phyloP scores from a whole-genome alignment of 805 yeast species.

The Wickerhamomyces strasburgensis region DNA sequence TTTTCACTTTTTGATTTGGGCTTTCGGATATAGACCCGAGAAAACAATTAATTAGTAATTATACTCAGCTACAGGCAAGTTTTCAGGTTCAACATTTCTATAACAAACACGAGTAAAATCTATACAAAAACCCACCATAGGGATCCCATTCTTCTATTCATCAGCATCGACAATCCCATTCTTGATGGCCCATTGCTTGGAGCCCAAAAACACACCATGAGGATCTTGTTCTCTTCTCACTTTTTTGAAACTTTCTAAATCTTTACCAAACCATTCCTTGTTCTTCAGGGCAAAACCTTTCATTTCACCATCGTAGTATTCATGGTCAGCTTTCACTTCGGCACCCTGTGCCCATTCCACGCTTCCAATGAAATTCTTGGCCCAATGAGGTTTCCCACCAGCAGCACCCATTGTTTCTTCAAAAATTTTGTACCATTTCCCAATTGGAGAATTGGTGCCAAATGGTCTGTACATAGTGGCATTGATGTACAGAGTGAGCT shows the following conservation, averaged over 20 bases:
- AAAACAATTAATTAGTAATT: too few species aligned
- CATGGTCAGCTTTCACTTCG: constrained; percentile 30
- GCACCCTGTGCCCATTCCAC: constrained; percentile 28
- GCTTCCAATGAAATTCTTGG: constrained; percentile 82
- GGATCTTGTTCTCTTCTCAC: constrained; percentile 75
- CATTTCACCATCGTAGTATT: constrained; percentile 62
- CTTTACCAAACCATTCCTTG: constrained; percentile 76
- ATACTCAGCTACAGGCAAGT: too few species aligned
- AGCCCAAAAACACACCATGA: constrained; percentile 70
- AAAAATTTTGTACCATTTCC: constrained; percentile 77
- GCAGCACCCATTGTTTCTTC: constrained; percentile 72
- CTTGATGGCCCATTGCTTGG: constrained; percentile 72
- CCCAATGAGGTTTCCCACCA: constrained; percentile 98
- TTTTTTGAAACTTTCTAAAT: constrained; percentile 53
- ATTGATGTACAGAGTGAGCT: constrained; percentile 79
- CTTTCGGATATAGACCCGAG: too few species aligned
- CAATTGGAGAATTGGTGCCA: constrained; percentile 62
- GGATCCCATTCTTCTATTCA: neutral
- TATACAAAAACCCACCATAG: too few species aligned
- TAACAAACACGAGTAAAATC: too few species aligned
- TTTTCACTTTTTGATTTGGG: too few species aligned
- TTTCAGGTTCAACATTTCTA: too few species aligned
- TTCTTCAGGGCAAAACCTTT: constrained; percentile 69
- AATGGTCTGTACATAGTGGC: constrained; percentile 98
- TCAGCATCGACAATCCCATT: constrained; percentile 52